These are phyloP conservation scores for Scedosporium boydii DNA, from an alignment of 2,329 filamentous ascomycete genomes.

Conservation along the genomic window DNA sequence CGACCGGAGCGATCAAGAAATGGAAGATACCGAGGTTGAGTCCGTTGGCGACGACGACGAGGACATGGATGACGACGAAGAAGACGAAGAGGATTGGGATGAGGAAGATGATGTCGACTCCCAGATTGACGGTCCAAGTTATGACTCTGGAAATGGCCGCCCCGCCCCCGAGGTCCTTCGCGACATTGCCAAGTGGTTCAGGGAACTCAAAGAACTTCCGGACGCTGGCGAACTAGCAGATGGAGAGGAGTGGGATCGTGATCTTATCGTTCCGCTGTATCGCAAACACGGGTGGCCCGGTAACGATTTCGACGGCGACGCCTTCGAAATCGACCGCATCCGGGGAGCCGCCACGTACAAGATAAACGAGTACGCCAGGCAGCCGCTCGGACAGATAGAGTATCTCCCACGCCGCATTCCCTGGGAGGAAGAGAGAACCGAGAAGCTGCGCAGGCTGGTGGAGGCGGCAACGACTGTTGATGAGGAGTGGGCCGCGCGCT, in stretches of 20 bases:
- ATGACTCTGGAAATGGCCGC: background rate
- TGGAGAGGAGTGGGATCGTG: conserved; percentile 6
- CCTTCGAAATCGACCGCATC: conserved; percentile 11
- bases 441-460: background rate
- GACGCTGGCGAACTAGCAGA: too few species aligned
- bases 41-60: background rate
- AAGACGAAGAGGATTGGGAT: background rate
- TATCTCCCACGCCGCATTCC: background rate
- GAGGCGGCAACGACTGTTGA: background rate
- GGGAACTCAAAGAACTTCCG: too few species aligned
- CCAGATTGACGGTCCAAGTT: background rate
- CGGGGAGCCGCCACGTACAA: background rate
- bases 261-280: conserved; percentile 9
- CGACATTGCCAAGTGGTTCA: conserved; percentile 13
- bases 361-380: background rate
- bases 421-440: background rate
- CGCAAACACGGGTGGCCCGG: conserved; percentile 14
- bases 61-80: background rate
- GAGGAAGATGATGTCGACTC: background rate
- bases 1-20: background rate
- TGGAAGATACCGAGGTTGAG: background rate
- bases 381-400: background rate
- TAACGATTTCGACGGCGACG: conserved; percentile 12
- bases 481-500: background rate
- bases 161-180: conserved; percentile 5